Conservation (phyloP, 176 grass and related monocot species). For the Oryza meridionalis region DNA sequence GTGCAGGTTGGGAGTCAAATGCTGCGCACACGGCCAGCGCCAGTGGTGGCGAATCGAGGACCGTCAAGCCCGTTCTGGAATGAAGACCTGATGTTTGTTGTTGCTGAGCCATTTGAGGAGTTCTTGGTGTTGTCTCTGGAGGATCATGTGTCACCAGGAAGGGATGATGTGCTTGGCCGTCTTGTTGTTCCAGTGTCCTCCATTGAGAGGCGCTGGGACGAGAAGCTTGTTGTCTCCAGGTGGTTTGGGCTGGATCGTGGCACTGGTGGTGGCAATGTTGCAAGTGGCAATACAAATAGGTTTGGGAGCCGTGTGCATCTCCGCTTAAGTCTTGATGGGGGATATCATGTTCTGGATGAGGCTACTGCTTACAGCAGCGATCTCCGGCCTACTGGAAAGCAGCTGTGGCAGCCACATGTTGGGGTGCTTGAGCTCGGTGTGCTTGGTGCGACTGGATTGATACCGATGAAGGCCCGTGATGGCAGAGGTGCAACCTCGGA, state of each 20-base stretch:
- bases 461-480: slow-evolving; percentile 69
- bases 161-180: slow-evolving; percentile 76
- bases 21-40: slow-evolving; percentile 60
- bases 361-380: slow-evolving; percentile 80
- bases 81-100: slow-evolving; percentile 90
- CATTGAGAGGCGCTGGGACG: slow-evolving; percentile 75
- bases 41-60: slow-evolving; percentile 44
- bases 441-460: slow-evolving; percentile 69
- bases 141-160: slow-evolving; percentile 60
- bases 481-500: slow-evolving; percentile 53
- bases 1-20: slow-evolving; percentile 75
- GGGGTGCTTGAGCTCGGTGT: slow-evolving; percentile 85
- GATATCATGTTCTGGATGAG: slow-evolving; percentile 90
- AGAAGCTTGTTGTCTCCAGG: slow-evolving; percentile 74
- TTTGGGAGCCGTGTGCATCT: slow-evolving; percentile 82
- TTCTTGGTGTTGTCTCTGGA: slow-evolving; percentile 69
- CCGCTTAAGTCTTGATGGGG: slow-evolving; percentile 78
- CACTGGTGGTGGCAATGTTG: slow-evolving; percentile 29
- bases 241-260: slow-evolving; percentile 70
- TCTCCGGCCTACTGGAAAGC: slow-evolving; percentile 72
- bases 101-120: slow-evolving; percentile 90
- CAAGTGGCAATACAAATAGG: slow-evolving; percentile 25
- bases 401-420: slow-evolving; percentile 75
- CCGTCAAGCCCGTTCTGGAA: slow-evolving; percentile 79
- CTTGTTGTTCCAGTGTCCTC: slow-evolving; percentile 62